Conservation (phyloP, 257 asterid species). For the Solanum tarijense region DNA sequence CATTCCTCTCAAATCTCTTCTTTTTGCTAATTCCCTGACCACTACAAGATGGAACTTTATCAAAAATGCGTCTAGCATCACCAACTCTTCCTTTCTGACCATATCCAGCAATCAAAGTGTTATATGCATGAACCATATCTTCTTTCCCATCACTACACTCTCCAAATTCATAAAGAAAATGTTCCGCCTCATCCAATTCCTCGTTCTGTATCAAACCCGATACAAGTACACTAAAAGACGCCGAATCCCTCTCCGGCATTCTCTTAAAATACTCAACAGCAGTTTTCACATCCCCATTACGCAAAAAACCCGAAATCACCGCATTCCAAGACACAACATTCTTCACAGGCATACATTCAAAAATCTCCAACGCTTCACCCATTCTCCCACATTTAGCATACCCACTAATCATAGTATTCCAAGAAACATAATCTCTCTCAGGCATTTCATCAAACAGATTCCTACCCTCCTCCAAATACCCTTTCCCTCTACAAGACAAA, state of each 20-base stretch:
- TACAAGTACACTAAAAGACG: conserved; percentile 53
- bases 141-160: conserved; percentile 5
- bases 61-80: conserved; percentile 59
- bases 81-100: conserved; percentile 60
- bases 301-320: conserved; percentile 59
- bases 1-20: conserved; percentile 35
- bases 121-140: conserved; percentile 59
- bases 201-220: conserved; percentile 64
- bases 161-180: conserved; percentile 28
- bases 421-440: conserved; percentile 36
- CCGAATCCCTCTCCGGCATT: conserved; percentile 61
- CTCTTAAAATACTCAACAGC: conserved; percentile 44
- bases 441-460: conserved; percentile 59
- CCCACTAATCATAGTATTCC: conserved; percentile 91
- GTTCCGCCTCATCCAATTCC: conserved; percentile 49
- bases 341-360: conserved; percentile 43
- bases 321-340: conserved; percentile 79
- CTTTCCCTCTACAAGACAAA: conserved; percentile 35
- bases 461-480: conserved; percentile 40
- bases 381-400: conserved; percentile 53
- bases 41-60: conserved; percentile 28
- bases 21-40: neutral
- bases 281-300: conserved; percentile 40
- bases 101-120: conserved; percentile 76
- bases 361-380: conserved; percentile 54